phyloP scores from a whole-genome alignment of 805 yeast species.

The Cyberlindnera veronae region DNA sequence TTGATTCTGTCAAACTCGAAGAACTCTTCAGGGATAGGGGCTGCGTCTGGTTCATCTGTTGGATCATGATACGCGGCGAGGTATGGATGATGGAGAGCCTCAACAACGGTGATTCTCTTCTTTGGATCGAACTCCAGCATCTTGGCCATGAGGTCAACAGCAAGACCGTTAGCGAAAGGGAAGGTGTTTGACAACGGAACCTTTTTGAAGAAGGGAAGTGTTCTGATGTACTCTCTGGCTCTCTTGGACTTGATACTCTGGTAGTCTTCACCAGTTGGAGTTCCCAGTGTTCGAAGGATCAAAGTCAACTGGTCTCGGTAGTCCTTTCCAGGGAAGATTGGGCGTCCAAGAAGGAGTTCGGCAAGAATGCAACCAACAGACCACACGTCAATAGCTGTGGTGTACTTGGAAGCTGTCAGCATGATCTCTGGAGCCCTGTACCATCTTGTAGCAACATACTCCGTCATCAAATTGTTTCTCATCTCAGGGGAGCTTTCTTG shows the following conservation, averaged over 20 bases:
- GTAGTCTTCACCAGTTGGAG: conserved; percentile 80
- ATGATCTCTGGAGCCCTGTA: conserved; percentile 97
- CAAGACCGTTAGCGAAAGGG: conserved; percentile 57
- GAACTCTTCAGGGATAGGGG: conserved; percentile 79
- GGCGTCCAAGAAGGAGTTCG: conserved; percentile 81
- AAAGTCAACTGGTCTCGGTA: conserved; percentile 87
- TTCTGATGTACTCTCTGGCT: conserved; percentile 83
- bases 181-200: conserved; percentile 46
- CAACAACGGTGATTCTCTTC: conserved; percentile 76
- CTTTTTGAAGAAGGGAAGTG: conserved; percentile 69
- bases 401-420: conserved; percentile 90
- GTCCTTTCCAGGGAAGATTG: conserved; percentile 91
- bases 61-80: conserved; percentile 89
- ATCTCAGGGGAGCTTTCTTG: conserved; percentile 47
- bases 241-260: conserved; percentile 70
- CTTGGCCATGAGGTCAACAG: conserved; percentile 58
- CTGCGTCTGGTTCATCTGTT: conserved; percentile 84
- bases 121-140: conserved; percentile 81
- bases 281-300: conserved; percentile 81
- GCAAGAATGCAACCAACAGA: conserved; percentile 95
- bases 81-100: conserved; percentile 86
- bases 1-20: conserved; percentile 85
- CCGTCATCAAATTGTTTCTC: conserved; percentile 86
- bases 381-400: conserved; percentile 96
- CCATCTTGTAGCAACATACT: conserved; percentile 97